Evolutionary conservation across 371 early-diverging fungal species (phyloP).

Genomic region (Dichotomocladium elegans): DNA sequence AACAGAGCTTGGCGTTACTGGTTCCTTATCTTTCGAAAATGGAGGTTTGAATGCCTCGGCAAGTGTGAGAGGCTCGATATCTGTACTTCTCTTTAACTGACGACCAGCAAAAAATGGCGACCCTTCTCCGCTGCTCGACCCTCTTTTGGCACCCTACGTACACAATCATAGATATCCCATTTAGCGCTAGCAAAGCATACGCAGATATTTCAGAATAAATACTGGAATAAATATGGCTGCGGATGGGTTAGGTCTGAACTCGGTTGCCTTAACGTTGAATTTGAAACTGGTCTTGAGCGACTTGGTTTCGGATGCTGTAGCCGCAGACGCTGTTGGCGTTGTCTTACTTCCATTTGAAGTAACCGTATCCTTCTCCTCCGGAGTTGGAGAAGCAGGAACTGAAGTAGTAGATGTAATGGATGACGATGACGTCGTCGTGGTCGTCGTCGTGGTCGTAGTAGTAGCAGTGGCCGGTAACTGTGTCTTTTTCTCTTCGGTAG

Average conservation of each 20-base stretch:
- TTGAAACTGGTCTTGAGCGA: conserved; percentile 54
- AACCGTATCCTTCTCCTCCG: too few relatives aligned
- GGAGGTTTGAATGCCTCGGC: conserved; percentile 31
- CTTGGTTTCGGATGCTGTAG: conserved; percentile 14
- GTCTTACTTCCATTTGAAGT: too few relatives aligned
- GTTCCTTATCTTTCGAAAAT: conserved; percentile 24
- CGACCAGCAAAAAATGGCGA: conserved; percentile 33
- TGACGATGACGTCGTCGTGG: neutral
- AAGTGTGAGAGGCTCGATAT: conserved; percentile 17
- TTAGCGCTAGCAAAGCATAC: too few relatives aligned
- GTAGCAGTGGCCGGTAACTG: too few relatives aligned
- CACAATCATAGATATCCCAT: too few relatives aligned
- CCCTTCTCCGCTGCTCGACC: conserved; percentile 8
- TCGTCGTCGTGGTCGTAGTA: too few relatives aligned
- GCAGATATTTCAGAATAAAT: too few relatives aligned
- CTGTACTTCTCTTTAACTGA: conserved; percentile 15
- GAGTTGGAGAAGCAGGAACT: too few relatives aligned
- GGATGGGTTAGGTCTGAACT: conserved; percentile 81
- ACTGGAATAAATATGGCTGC: conserved; percentile 79
- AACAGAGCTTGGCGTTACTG: conserved; percentile 27
- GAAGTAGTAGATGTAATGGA: too few relatives aligned
- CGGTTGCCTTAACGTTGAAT: conserved; percentile 81
- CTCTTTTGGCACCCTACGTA: conserved; percentile 5
- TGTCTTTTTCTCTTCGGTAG: neutral
- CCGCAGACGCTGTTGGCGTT: too few relatives aligned